phyloP scores from a whole-genome alignment of 2,329 filamentous ascomycete genomes.

The Calonectria pteridis region DNA sequence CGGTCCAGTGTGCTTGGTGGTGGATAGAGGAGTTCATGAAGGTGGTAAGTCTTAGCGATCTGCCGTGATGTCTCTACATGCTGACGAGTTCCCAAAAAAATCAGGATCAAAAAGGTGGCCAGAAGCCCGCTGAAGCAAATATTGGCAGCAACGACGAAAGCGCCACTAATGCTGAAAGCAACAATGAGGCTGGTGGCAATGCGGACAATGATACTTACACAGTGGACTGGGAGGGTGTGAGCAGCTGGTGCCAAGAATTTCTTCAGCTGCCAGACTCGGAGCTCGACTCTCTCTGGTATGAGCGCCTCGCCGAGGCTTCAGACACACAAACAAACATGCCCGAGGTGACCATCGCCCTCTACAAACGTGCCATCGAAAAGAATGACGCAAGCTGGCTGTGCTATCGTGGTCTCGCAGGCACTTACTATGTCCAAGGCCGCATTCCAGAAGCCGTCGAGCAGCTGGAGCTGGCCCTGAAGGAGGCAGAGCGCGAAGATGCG shows the following conservation, averaged over 20 bases:
- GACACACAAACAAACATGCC: background rate
- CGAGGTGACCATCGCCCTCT: background rate
- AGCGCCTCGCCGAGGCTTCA: background rate
- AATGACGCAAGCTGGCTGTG: background rate
- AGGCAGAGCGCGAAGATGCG: background rate
- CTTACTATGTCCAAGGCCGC: too few relatives aligned
- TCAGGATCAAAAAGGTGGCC: background rate
- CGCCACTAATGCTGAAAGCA: background rate
- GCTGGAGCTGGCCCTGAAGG: background rate
- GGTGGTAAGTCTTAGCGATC: background rate
- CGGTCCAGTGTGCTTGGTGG: background rate
- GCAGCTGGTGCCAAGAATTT: background rate
- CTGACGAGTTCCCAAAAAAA: background rate
- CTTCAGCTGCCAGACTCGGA: background rate
- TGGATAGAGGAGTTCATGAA: background rate
- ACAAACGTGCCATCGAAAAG: background rate
- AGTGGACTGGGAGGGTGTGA: background rate
- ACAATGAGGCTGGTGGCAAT: too few relatives aligned
- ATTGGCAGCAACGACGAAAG: too few relatives aligned
- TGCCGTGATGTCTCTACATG: fast-evolving
- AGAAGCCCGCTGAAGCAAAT: background rate
- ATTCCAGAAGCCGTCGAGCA: background rate
- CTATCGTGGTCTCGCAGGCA: background rate
- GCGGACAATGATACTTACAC: background rate
- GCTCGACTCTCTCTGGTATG: conserved; percentile 4